A percentile compares a stretch with the other conserved stretches of the same genome.
Conservation (phyloP, 2,329 filamentous ascomycete species). For the Colletotrichum destructivum region DNA sequence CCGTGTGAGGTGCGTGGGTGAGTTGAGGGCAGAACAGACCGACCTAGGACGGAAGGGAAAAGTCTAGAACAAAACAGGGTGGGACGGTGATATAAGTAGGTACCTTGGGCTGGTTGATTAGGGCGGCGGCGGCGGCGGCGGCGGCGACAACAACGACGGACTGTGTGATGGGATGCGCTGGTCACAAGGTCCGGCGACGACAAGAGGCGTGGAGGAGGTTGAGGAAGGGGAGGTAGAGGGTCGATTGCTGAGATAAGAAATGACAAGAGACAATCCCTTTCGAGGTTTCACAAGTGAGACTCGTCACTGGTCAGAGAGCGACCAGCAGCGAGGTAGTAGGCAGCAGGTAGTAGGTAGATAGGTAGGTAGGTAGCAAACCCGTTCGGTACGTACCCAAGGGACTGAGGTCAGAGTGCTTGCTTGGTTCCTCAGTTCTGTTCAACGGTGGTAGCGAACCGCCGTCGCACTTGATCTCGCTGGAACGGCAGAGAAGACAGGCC, state of each 20-base stretch:
- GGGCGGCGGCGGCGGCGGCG: constrained; percentile 21
- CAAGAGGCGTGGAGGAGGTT: constrained; percentile 36
- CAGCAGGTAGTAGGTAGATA: not conserved
- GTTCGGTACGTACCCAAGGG: no score
- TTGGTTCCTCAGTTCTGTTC: no score
- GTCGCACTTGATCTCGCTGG: no score
- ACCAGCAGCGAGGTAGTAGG: not conserved
- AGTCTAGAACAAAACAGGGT: constrained; percentile 36
- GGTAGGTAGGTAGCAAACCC: not conserved
- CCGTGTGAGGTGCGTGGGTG: constrained; percentile 20
- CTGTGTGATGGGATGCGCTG: constrained; percentile 39
- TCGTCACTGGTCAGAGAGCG: constrained; percentile 28
- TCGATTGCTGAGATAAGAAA: constrained; percentile 41
- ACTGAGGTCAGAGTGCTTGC: constrained; percentile 14
- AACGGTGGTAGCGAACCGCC: no score
- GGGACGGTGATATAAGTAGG: constrained; percentile 32
- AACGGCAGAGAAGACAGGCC: not conserved
- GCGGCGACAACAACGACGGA: constrained; percentile 29
- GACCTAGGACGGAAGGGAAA: constrained; percentile 31
- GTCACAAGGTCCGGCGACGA: constrained; percentile 42
- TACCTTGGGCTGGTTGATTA: constrained; percentile 34
- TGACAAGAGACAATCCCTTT: constrained; percentile 23
- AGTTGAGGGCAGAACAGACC: constrained; percentile 37
- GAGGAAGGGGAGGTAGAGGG: constrained; percentile 2
- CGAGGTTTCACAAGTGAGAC: constrained; percentile 37